A percentile compares a stretch with the other conserved stretches of the same genome.
Conservation (phyloP, 208 protist genomes). For the Borovskyia barvae region DNA sequence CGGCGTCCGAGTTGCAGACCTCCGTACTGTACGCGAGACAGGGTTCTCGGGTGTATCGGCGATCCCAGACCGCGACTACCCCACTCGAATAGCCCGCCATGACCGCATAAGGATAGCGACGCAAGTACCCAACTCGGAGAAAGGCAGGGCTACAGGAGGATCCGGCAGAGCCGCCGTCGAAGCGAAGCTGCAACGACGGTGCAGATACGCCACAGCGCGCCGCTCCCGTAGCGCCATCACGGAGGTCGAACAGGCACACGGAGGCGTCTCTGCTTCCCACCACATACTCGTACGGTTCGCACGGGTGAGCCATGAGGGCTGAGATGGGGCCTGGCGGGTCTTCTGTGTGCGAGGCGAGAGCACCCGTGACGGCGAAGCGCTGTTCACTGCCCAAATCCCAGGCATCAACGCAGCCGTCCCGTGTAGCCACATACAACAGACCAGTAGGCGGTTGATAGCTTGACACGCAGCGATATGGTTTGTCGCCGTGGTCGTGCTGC, state of each 20-base stretch:
- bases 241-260: constrained; percentile 40
- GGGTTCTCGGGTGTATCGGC: constrained; percentile 22
- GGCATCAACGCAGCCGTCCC: constrained; percentile 37
- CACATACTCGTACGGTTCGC: constrained; percentile 25
- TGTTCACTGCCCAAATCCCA: constrained; percentile 54
- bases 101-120: constrained; percentile 62
- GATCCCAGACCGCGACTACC: constrained; percentile 43
- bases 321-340: constrained; percentile 3
- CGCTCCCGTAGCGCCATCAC: constrained; percentile 18
- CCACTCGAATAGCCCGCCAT: constrained; percentile 58
- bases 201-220: constrained; percentile 39
- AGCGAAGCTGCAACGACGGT: constrained; percentile 3
- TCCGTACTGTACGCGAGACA: constrained; percentile 13
- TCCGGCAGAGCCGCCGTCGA: background rate
- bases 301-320: constrained; percentile 35
- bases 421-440: constrained; percentile 51
- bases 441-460: constrained; percentile 56
- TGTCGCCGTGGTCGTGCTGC: constrained; percentile 24
- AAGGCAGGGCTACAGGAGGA: constrained; percentile 20
- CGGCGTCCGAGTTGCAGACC: background rate
- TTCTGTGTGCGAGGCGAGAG: constrained; percentile 17
- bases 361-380: constrained; percentile 23
- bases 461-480: constrained; percentile 61
- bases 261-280: constrained; percentile 26
- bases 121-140: constrained; percentile 43